These are phyloP conservation scores for Allomyces macrogynus DNA, from an alignment of 192 early-diverging fungal species.

Conservation along the genomic window DNA sequence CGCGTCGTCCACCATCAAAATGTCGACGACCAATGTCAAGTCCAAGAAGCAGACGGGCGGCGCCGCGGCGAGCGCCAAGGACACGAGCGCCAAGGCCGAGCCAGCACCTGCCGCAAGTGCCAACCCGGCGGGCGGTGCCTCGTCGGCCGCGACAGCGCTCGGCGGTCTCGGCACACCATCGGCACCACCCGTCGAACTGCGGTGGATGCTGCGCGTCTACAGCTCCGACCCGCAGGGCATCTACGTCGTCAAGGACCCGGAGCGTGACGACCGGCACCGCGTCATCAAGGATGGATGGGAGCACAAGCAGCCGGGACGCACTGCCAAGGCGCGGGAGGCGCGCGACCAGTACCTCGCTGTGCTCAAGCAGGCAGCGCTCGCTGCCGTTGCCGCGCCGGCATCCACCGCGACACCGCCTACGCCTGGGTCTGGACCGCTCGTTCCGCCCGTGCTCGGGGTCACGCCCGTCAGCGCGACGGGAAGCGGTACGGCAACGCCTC, in stretches of 20 bases:
- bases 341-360: constrained; percentile 22
- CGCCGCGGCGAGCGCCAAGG: constrained; percentile 1
- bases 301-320: constrained; percentile 20
- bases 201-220: constrained; percentile 26
- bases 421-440: too few relatives aligned
- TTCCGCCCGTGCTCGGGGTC: too few relatives aligned
- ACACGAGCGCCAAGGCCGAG: constrained; percentile 2
- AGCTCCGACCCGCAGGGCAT: constrained; percentile 22
- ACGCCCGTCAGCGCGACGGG: too few relatives aligned
- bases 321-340: constrained; percentile 22
- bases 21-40: constrained; percentile 11
- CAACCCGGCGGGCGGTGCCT: background rate
- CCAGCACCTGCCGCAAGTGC: constrained; percentile 2
- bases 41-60: constrained; percentile 18
- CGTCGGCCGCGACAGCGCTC: background rate
- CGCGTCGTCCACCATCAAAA: background rate
- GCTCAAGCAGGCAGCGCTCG: background rate
- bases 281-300: constrained; percentile 40
- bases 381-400: background rate
- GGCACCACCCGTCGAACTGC: constrained; percentile 10
- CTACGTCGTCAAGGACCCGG: constrained; percentile 28
- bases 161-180: background rate
- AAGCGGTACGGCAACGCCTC: too few relatives aligned
- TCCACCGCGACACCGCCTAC: too few relatives aligned
- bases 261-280: constrained; percentile 35